Evolutionary conservation across 495 filamentous ascomycete species (phyloP).

Genomic region (Penicillium goetzii): DNA sequence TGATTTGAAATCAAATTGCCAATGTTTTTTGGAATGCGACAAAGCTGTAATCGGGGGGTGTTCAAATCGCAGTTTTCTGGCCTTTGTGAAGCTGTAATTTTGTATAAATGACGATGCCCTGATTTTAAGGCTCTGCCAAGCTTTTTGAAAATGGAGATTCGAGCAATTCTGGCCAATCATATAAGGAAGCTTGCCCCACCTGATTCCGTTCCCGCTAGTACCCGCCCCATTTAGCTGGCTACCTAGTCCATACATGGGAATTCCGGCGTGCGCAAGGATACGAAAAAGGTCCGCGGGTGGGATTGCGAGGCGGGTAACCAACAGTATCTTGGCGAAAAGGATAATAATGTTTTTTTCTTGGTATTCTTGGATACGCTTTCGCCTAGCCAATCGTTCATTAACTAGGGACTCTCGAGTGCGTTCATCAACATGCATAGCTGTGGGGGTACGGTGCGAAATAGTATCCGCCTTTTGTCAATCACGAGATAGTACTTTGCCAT

Average conservation of each 20-base stretch:
- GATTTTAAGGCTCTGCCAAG: conserved; percentile 11
- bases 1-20: conserved; percentile 3
- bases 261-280: no score
- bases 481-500: no score
- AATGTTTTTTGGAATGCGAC: background rate
- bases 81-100: conserved; percentile 9
- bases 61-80: conserved; percentile 1
- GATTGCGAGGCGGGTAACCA: background rate
- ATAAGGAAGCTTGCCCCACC: background rate
- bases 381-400: background rate
- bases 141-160: background rate
- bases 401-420: no score
- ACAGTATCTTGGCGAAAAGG: background rate
- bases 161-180: background rate
- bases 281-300: background rate
- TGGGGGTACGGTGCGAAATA: no score
- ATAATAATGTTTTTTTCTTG: background rate
- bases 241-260: no score
- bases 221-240: no score
- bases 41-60: background rate
- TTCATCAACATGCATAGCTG: no score
- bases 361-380: background rate
- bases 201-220: background rate
- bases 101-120: conserved; percentile 17
- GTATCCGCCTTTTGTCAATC: no score